A percentile compares a stretch with the other conserved stretches of the same genome.
Evolutionary conservation across 163 green algal species (phyloP).

Genomic region (Coccomyxa subellipsoidea): DNA sequence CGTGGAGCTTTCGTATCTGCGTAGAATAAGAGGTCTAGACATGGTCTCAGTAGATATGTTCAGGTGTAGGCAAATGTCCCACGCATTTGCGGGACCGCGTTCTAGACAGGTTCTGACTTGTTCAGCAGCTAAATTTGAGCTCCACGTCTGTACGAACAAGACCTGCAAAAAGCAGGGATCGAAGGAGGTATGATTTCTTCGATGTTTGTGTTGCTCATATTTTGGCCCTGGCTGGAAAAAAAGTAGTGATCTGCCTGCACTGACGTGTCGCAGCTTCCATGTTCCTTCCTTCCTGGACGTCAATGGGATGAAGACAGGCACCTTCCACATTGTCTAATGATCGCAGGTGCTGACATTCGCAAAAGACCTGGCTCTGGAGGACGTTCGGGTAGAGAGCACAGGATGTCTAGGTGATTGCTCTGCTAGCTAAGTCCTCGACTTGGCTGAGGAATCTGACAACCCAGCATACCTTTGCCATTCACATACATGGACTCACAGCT

Average conservation of each 20-base stretch:
- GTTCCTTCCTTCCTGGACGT: too few relatives aligned
- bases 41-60: neutral
- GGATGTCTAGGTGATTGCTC: slow-evolving; percentile 39
- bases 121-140: neutral
- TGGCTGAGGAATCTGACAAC: neutral
- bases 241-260: neutral
- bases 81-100: neutral
- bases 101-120: neutral
- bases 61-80: neutral
- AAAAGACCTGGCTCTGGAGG: slow-evolving; percentile 31
- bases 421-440: neutral
- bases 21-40: neutral
- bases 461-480: neutral
- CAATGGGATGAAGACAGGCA: too few relatives aligned
- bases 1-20: too few relatives aligned
- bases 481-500: neutral
- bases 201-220: neutral
- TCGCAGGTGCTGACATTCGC: slow-evolving; percentile 39
- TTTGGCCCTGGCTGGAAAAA: neutral
- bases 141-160: slow-evolving; percentile 40
- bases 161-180: slow-evolving; percentile 49
- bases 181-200: slow-evolving; percentile 23
- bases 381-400: slow-evolving; percentile 22
- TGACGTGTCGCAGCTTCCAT: neutral
- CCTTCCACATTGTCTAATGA: neutral